A percentile compares a stretch with the other conserved stretches of the same genome.
Evolutionary conservation across 768 basidiomycete species (phyloP).

Genomic region (Suillus subaureus): DNA sequence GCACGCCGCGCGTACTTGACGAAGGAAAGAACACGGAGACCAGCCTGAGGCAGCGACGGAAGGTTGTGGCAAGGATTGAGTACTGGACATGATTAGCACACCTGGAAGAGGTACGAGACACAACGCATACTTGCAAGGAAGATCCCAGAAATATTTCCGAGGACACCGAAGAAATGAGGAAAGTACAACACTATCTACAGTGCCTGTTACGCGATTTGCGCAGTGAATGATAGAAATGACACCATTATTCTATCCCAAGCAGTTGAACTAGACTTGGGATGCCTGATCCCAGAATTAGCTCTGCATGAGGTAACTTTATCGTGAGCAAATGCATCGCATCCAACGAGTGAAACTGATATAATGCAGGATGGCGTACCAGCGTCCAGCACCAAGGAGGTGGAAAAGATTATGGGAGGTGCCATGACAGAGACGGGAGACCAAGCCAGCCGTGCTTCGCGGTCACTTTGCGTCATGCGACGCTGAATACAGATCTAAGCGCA

Average conservation of each 20-base stretch:
- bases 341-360: slow-evolving; percentile 79
- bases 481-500: not conserved
- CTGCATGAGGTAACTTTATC: not conserved
- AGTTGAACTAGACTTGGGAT: slow-evolving; percentile 31
- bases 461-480: slow-evolving; percentile 35
- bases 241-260: slow-evolving; percentile 62
- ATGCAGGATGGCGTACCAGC: slow-evolving; percentile 65
- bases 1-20: slow-evolving; percentile 62
- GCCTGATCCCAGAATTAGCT: slow-evolving; percentile 40
- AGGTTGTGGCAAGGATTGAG: slow-evolving; percentile 82
- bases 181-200: slow-evolving; percentile 72
- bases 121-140: slow-evolving; percentile 67
- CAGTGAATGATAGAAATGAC: slow-evolving; percentile 82
- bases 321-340: slow-evolving; percentile 54
- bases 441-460: slow-evolving; percentile 70
- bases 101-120: not conserved
- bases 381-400: slow-evolving; percentile 61
- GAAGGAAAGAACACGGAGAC: slow-evolving; percentile 62
- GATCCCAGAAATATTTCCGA: slow-evolving; percentile 78
- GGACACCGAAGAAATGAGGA: slow-evolving; percentile 76
- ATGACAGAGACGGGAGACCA: slow-evolving; percentile 71
- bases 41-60: slow-evolving; percentile 69
- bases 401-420: slow-evolving; percentile 59
- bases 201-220: slow-evolving; percentile 69
- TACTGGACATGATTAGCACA: slow-evolving; percentile 38